phyloP scores from a whole-genome alignment of 768 basidiomycete species.

The Mycena amicta region DNA sequence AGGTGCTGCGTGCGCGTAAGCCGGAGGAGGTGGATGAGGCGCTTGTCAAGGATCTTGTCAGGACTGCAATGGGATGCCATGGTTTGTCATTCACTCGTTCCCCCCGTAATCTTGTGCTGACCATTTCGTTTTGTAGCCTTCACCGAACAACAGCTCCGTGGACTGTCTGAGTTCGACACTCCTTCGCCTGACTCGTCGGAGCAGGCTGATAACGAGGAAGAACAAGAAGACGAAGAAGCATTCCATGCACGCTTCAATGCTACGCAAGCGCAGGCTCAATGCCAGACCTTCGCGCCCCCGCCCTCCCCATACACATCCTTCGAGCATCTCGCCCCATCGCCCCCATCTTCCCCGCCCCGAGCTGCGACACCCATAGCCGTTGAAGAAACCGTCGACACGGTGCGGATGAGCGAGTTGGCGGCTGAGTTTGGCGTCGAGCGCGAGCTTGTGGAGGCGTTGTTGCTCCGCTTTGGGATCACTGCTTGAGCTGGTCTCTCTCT shows the following conservation, averaged over 20 bases:
- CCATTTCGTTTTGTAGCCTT: constrained; percentile 52
- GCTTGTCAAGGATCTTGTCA: constrained; percentile 49
- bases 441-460: constrained; percentile 66
- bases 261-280: constrained; percentile 3
- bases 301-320: constrained; percentile 7
- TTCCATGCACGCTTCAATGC: constrained; percentile 18
- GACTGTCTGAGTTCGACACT: constrained; percentile 20
- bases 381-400: constrained; percentile 31
- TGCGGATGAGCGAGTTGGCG: constrained; percentile 51
- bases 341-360: constrained; percentile 1
- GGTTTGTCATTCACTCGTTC: constrained; percentile 40
- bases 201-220: no score
- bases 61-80: constrained; percentile 56
- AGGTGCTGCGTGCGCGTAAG: constrained; percentile 59
- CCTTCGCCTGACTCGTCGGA: constrained; percentile 1
- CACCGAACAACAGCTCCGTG: constrained; percentile 56
- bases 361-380: constrained; percentile 6
- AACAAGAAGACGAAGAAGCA: constrained; percentile 19
- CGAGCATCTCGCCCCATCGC: not conserved
- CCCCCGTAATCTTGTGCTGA: not conserved
- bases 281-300: constrained; percentile 17
- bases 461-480: constrained; percentile 49
- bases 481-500: not conserved
- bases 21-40: constrained; percentile 39
- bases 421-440: constrained; percentile 76